Conservation (phyloP, 768 basidiomycete genomes). For the Candolleomyces aberdarensis region DNA sequence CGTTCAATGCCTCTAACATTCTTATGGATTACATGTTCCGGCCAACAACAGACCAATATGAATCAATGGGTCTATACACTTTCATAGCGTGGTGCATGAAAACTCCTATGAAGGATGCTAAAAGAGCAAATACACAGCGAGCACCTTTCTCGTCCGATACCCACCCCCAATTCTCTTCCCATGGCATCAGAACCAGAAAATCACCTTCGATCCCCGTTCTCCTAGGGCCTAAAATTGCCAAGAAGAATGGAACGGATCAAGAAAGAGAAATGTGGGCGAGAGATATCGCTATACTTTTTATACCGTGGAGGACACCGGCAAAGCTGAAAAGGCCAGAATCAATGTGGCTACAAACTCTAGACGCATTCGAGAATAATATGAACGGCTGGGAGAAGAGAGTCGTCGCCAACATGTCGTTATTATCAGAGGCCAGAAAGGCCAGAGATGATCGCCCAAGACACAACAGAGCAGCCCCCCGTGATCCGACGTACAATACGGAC, state of each 20-base stretch:
- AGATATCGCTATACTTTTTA: constrained; percentile 7
- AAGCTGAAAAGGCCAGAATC: no score
- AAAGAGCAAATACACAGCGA: background rate
- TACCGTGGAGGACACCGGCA: background rate
- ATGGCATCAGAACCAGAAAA: background rate
- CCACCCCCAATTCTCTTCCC: background rate
- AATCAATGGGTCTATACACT: background rate
- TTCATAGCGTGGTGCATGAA: background rate
- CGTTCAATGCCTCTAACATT: no score
- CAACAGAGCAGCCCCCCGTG: no score
- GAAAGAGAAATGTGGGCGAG: background rate
- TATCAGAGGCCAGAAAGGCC: background rate
- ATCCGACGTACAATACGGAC: no score
- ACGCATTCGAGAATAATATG: no score
- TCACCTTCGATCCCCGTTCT: background rate
- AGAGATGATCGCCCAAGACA: no score
- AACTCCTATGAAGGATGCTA: no score
- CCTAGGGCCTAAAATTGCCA: no score
- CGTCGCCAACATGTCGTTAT: constrained; percentile 1
- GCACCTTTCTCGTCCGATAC: background rate
- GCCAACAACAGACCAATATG: no score
- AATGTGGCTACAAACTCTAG: no score
- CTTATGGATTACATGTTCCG: no score
- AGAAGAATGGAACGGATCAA: no score
- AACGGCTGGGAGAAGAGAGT: background rate